A percentile compares a stretch with the other conserved stretches of the same genome.
Evolutionary conservation across 371 early-diverging fungal species (phyloP).

Genomic region (Mucor circinelloides): DNA sequence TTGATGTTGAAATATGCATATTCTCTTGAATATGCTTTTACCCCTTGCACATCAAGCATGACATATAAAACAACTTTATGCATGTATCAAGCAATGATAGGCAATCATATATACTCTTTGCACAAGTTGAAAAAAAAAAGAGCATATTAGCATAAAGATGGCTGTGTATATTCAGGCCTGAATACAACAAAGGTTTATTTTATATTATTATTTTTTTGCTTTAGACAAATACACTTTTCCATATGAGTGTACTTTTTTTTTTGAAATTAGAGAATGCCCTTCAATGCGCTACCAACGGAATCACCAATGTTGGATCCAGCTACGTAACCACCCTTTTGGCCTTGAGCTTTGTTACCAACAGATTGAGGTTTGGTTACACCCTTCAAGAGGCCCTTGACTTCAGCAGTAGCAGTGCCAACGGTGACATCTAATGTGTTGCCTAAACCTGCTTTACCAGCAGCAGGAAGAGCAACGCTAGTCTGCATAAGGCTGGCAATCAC

Average conservation of each 20-base stretch:
- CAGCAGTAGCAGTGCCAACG: neutral
- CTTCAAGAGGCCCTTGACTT: neutral
- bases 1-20: neutral
- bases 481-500: neutral
- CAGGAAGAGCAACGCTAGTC: neutral
- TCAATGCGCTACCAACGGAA: neutral
- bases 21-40: neutral
- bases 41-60: neutral
- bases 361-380: neutral
- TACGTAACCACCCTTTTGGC: neutral
- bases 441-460: neutral
- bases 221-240: neutral
- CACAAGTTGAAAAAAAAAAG: no score
- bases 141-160: neutral
- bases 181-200: neutral
- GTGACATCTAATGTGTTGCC: neutral
- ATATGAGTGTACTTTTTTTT: neutral
- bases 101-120: neutral
- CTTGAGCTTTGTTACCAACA: neutral
- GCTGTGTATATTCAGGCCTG: neutral
- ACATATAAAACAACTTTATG: neutral
- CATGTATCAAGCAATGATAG: neutral
- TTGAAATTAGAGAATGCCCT: neutral
- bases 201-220: no score
- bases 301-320: neutral